These are phyloP conservation scores for Margaritispora aquatica DNA, from an alignment of 495 filamentous ascomycete species.

Conservation along the genomic window DNA sequence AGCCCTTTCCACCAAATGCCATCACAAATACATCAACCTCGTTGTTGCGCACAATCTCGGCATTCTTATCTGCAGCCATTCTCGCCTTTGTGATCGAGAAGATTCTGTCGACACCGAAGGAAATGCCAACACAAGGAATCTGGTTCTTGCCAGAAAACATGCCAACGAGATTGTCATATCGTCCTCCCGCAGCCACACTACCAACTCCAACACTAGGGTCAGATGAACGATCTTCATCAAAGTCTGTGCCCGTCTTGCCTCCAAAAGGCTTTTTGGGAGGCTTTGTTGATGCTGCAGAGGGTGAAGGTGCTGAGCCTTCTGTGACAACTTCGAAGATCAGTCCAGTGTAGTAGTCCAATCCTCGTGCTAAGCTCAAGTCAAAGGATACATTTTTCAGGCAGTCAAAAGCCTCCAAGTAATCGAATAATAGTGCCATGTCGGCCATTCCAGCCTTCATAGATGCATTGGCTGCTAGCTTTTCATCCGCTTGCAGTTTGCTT, in stretches of 20 bases:
- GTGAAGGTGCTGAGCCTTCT: slow-evolving; percentile 66
- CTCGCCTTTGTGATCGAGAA: slow-evolving; percentile 83
- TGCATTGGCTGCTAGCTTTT: slow-evolving; percentile 57
- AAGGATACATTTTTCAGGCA: slow-evolving; percentile 68
- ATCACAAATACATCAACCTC: slow-evolving; percentile 88
- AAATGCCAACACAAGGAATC: slow-evolving; percentile 90
- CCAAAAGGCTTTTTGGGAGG: slow-evolving; percentile 38
- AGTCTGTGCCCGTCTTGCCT: slow-evolving; percentile 34
- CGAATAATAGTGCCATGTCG: slow-evolving; percentile 76
- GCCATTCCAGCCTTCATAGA: slow-evolving; percentile 70
- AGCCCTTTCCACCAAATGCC: slow-evolving; percentile 86
- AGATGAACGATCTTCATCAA: slow-evolving; percentile 74
- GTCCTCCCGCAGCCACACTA: slow-evolving; percentile 81
- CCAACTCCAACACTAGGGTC: slow-evolving; percentile 81
- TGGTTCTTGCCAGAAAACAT: slow-evolving; percentile 83
- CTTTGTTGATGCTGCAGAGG: slow-evolving; percentile 34
- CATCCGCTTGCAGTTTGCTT: slow-evolving; percentile 54
- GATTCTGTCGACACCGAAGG: slow-evolving; percentile 92
- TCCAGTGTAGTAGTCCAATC: slow-evolving; percentile 91
- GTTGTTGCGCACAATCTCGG: slow-evolving; percentile 44
- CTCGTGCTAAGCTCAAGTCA: slow-evolving; percentile 77
- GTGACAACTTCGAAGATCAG: slow-evolving; percentile 90
- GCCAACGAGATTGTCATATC: slow-evolving; percentile 89
- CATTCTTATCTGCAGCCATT: slow-evolving; percentile 51
- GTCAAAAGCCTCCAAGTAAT: slow-evolving; percentile 71